phyloP scores from a whole-genome alignment of 106 monocot species.

The Posidonia australis region DNA sequence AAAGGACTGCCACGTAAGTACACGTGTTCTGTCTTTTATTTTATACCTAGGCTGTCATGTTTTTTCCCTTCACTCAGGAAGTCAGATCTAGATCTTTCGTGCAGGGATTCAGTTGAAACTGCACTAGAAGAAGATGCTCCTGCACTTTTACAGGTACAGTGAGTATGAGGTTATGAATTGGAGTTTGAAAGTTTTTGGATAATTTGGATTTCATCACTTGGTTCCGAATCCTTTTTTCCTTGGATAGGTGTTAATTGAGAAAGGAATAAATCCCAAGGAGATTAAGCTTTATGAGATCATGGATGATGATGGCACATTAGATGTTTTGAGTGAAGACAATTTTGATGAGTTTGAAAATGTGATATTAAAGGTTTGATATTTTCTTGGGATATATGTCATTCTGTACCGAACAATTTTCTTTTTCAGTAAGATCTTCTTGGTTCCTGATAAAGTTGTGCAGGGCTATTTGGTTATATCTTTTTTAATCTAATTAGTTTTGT shows the following conservation, averaged over 20 bases:
- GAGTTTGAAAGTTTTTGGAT: neutral
- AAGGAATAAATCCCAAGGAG: constrained; percentile 67
- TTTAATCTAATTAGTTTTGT: too few species aligned
- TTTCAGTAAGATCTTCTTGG: too few species aligned
- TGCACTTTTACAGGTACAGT: constrained; percentile 66
- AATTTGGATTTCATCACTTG: neutral
- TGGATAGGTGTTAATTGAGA: constrained; percentile 62
- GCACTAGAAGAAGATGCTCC: constrained; percentile 99
- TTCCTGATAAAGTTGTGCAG: too few species aligned
- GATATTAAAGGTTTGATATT: constrained; percentile 45
- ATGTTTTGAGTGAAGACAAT: constrained; percentile 30
- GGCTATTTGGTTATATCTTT: too few species aligned
- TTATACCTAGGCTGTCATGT: neutral
- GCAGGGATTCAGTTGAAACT: constrained; percentile 73
- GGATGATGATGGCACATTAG: constrained; percentile 39
- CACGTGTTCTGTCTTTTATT: neutral
- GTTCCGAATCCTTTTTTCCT: neutral
- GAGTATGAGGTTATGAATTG: neutral
- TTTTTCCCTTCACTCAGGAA: neutral
- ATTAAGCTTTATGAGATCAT: constrained; percentile 77
- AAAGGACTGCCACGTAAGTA: constrained; percentile 73
- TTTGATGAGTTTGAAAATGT: constrained; percentile 77
- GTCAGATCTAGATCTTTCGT: constrained; percentile 4
- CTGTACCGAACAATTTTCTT: too few species aligned
- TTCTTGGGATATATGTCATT: neutral